Evolutionary conservation across 352 stramenopile genomes (phyloP).

Genomic region (Albugo candida): DNA sequence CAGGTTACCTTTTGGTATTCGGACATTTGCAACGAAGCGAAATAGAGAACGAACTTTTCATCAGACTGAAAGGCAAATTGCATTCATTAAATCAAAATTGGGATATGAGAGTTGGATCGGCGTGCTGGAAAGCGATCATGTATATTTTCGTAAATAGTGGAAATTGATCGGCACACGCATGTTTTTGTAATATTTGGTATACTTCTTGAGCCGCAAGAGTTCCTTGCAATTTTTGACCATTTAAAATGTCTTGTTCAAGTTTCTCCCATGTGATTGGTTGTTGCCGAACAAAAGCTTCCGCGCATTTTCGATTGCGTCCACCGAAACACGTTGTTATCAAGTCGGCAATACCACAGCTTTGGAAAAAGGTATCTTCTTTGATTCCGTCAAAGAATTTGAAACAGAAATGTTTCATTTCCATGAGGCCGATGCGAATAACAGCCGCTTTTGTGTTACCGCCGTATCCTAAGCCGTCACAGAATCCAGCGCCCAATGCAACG

Average conservation of each 20-base stretch:
- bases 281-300: conserved; percentile 82
- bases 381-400: conserved; percentile 88
- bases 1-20: too few species aligned
- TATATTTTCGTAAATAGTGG: conserved; percentile 85
- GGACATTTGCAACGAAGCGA: too few species aligned
- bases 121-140: conserved; percentile 84
- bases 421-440: conserved; percentile 86
- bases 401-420: conserved; percentile 90
- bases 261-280: conserved; percentile 60
- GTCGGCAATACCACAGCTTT: conserved; percentile 93
- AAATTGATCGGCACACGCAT: conserved; percentile 73
- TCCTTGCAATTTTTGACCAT: conserved; percentile 95
- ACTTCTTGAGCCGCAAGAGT: conserved; percentile 88
- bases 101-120: conserved; percentile 63
- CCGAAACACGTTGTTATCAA: conserved; percentile 97
- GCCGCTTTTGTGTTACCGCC: conserved; percentile 97
- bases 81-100: conserved; percentile 12
- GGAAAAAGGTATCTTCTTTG: conserved; percentile 88
- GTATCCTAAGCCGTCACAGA: conserved; percentile 89
- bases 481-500: conserved; percentile 90
- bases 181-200: conserved; percentile 77
- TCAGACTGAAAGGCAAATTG: too few species aligned
- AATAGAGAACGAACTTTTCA: too few species aligned
- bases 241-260: conserved; percentile 88
- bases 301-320: conserved; percentile 92